Percentiles rank a stretch among this genome's conserved stretches.
These are phyloP conservation scores for Irpex rosettiformis DNA, from an alignment of 1,284 basidiomycete genomes.

Conservation along the genomic window DNA sequence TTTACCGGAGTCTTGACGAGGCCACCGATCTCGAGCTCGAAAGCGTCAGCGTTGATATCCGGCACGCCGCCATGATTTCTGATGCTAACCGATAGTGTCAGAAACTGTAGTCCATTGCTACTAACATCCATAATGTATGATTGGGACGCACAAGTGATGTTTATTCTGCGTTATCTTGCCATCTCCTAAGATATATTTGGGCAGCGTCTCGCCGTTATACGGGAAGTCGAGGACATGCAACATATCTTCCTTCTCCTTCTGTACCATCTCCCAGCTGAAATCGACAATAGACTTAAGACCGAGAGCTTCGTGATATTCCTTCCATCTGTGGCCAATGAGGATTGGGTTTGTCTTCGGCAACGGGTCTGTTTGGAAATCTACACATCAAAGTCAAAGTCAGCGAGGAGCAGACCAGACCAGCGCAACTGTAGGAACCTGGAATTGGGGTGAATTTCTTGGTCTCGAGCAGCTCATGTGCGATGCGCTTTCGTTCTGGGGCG, in stretches of 20 bases:
- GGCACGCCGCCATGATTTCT: constrained; percentile 49
- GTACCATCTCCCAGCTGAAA: constrained; percentile 50
- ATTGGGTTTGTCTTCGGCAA: constrained; percentile 51
- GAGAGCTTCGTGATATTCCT: constrained; percentile 50
- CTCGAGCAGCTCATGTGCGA: constrained; percentile 38
- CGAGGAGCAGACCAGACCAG: background rate
- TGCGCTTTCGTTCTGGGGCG: constrained; percentile 39
- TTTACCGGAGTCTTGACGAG: constrained; percentile 44
- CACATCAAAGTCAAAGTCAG: background rate
- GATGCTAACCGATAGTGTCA: constrained; percentile 27
- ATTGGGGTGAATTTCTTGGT: constrained; percentile 39
- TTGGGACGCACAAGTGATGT: constrained; percentile 42
- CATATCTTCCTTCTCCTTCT: constrained; percentile 50
- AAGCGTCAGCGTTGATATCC: constrained; percentile 40
- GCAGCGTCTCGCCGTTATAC: constrained; percentile 48
- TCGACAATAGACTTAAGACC: constrained; percentile 45
- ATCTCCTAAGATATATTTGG: constrained; percentile 36
- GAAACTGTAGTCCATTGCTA: too few species aligned
- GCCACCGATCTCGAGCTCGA: constrained; percentile 46
- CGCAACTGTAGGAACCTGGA: constrained; percentile 34
- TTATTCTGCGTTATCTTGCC: constrained; percentile 44
- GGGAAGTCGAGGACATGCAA: constrained; percentile 53
- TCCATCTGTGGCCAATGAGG: constrained; percentile 50
- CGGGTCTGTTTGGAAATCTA: constrained; percentile 49
- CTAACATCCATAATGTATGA: too few species aligned